Evolutionary conservation across 441 rosid species (phyloP), one percentile per base, ranked within the genome.

Genomic region (Codiaeum variegatum): DNA sequence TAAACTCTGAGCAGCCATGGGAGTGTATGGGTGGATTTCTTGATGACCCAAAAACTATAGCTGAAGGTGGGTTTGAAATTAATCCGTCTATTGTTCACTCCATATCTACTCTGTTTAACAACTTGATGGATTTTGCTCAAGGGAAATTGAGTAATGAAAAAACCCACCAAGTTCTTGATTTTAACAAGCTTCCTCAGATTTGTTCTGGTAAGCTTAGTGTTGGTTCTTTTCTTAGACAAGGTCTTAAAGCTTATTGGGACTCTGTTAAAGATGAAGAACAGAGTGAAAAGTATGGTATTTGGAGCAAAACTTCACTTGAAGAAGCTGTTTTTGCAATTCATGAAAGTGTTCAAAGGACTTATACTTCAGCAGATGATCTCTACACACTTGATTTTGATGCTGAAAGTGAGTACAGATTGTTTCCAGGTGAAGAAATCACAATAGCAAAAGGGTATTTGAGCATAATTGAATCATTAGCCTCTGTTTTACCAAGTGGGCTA

Each of bases 351-450:
- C 97, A 92, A 81, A 87, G 99, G 77, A 93, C 96, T 51, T 90
- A 90, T 63, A 92, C 98, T 36, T 92, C 98, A 3, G 99, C 97
- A 0, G 93, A 85, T 62, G 96, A 92, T 76, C 91, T 95, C 62
- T 75, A 55, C 0, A 86, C 77, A 72, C 91, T 95, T 4, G 97
- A 95, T 83, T 92, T 79, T 69, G 68, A 69, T 40, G 97, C 99
- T 42, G 99, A 95, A 74, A 90, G 97, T 2, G 99, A 95, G 86
- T 95, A 95, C 70, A 75, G 75, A 51, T 83, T 92, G 98, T 95
- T 90, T 79, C 93, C 97, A 2, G 99, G 94, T 8, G 98, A 95
- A 78, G 99, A 95, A 80, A 86, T 91, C 83, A 95, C 99, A n/a
- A 89, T 95, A 54, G 97, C 98, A 13, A 91, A 87, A 75, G 99